Evolutionary conservation across 306 rosid genomes (phyloP), one percentile per base, ranked within the genome.

Genomic region (Albizia julibrissin): DNA sequence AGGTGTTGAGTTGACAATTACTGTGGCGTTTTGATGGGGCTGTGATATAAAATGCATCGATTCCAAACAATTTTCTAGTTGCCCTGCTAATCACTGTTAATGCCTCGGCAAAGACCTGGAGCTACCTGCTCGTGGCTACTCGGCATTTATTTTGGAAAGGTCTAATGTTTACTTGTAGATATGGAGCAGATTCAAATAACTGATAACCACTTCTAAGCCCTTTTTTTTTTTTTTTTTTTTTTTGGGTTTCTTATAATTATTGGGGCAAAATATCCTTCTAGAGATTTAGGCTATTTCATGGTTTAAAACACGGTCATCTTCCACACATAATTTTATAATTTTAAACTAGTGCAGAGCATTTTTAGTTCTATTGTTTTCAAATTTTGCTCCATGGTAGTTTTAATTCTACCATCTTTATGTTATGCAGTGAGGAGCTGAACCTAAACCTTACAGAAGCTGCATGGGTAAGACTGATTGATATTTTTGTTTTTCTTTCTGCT

Each of bases 391-490:
- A 22, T 34, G 65, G 70, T 80, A 77, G 81, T 80, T 80, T 84
- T 87, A 84, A 84, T 65, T 66, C n/a, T 77, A 83, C 46, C 59
- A 27, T 81, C 58, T 64, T 46, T 82, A 10, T 84, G 68, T 77
- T 72, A 44, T 91, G 94, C 89, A 95, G 98, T 82, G 96, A 95
- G 90, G 98, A 93, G 92, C 88, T 95, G 87, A 62, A 90, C 88
- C 90, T 95, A 65, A 93, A 95, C 89, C 86, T 95, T 86, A 89
- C 96, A 13, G 98, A 93, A 88, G 98, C 98, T 52, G 98, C 98
- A 11, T 93, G 98, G 99, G 98, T 95, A 89, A 89, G 92, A 78
- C 83, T 69, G 42, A 29, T 44, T 31, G 10, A 59, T 61, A 7
- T 47, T 31, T 80, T 42, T 80, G 39, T 64, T 66, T 75, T 29